A percentile compares a stretch with the other conserved stretches of the same genome.
Evolutionary conservation across 257 asterid genomes (phyloP).

Genomic region (Fraxinus americana): DNA sequence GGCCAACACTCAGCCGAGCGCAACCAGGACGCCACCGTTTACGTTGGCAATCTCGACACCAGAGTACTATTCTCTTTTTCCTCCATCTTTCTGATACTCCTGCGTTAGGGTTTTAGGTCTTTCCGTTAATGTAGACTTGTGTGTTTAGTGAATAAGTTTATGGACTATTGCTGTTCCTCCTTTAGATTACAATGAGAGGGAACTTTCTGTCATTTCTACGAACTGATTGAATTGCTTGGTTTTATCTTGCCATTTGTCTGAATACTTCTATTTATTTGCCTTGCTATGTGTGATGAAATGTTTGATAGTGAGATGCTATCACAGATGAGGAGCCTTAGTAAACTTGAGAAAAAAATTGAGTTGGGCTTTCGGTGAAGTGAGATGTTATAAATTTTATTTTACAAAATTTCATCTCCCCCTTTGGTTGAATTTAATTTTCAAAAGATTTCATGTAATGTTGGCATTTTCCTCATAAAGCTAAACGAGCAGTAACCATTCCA

Average conservation of each 20-base stretch:
- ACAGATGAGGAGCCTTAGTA: neutral
- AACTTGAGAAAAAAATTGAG: neutral
- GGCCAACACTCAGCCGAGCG: slow-evolving; percentile 98
- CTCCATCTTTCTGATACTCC: neutral
- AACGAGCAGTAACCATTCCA: neutral
- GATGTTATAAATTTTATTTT: neutral
- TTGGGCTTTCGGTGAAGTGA: neutral
- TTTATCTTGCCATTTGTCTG: neutral
- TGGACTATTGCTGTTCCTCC: neutral
- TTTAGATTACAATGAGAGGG: neutral
- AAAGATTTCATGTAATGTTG: neutral
- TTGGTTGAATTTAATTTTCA: neutral
- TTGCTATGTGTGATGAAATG: neutral
- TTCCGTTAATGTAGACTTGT: neutral
- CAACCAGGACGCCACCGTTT: slow-evolving; percentile 95
- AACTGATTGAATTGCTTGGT: neutral
- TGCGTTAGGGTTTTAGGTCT: slow-evolving; percentile 20
- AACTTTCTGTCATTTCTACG: neutral
- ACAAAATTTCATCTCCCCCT: neutral
- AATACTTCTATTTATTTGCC: neutral
- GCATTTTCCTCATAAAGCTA: neutral
- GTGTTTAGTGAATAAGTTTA: neutral
- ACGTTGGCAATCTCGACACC: slow-evolving; percentile 87
- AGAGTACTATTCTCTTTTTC: slow-evolving; percentile 36
- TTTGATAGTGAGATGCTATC: neutral